Base-by-base conservation (phyloP, 2,329 filamentous ascomycete species). In the Ophiostoma piceae region DNA sequence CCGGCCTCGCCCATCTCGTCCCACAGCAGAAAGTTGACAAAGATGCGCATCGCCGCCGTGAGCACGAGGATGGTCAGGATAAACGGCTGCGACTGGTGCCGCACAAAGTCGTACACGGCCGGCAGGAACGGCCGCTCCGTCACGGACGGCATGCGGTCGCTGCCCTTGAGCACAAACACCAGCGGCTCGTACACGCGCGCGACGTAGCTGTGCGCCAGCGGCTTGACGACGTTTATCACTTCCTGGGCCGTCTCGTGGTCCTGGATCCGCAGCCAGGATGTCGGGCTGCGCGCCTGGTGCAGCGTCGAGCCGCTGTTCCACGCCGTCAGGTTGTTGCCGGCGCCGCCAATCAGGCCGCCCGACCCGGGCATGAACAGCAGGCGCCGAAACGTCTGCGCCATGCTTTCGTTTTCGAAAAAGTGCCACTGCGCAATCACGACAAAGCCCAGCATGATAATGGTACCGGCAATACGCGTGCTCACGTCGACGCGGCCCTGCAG, bases 231-330 rank as follows among this genome's bases (percentile, higher is more conserved):
- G n/a, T 87, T 84, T 76, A 94, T 92, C 19, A 94, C 85, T 75
- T 94, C 91, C 51, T 85, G 85, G 2, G 90, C 91, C 0, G 90
- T 92, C 75, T 92, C 89, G 74, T 92, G 90, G 74, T 94, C 91
- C 77, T 94, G 91, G 70, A 92, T 82, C 35, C 86, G 85, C 67
- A 94, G 82, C 91, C 91, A 94, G 19, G 91, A 90, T 3, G 85
- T 87, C 1, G 90, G 91, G n/a, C 88, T 91, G 71, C 91, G 84
- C 2, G 90, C 90, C 76, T 92, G 90, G 75, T 94, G 89, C 71
- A 93, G 85, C 29, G 85, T 84, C 12, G 80, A 76, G 35, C 77
- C 74, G 37, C 78, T 74, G 2, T 71, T 69, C 37, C 70, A 73
- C 7, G 66, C 66, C 9, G 71, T 73, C 47, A 75, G 71, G 39